Evolutionary conservation across 108 stramenopile species (phyloP).

Genomic region (Aurantiochytrium sp.): DNA sequence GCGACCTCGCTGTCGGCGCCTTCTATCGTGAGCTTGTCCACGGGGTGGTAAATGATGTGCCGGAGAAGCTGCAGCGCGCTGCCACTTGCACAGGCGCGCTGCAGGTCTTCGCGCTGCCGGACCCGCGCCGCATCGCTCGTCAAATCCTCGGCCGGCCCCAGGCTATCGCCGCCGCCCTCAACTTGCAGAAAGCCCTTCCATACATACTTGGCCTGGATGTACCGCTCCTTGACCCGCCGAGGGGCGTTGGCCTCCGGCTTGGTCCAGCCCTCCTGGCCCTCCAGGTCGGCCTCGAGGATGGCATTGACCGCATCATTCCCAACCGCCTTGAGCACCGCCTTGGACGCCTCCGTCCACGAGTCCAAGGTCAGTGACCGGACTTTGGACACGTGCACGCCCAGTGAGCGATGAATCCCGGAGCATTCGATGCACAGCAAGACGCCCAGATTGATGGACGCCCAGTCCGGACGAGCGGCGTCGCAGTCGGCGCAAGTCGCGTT

Average conservation of each 20-base stretch:
- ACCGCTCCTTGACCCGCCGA: conserved; percentile 33
- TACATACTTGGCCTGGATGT: conserved; percentile 50
- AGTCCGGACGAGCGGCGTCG: conserved; percentile 42
- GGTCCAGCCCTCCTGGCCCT: neutral
- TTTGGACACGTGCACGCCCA: conserved; percentile 58
- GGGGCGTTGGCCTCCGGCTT: conserved; percentile 25
- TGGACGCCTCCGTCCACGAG: conserved; percentile 31
- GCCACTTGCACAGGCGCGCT: neutral
- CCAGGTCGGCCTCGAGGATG: conserved; percentile 35
- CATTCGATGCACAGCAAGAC: conserved; percentile 60
- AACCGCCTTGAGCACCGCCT: conserved; percentile 28
- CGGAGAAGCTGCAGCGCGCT: neutral
- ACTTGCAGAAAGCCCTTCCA: conserved; percentile 5
- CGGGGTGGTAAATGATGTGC: neutral
- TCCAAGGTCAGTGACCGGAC: conserved; percentile 48
- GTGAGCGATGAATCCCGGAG: conserved; percentile 53
- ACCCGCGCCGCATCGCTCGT: no score
- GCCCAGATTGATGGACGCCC: conserved; percentile 55
- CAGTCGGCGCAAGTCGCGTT: conserved; percentile 59
- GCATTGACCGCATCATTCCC: conserved; percentile 44
- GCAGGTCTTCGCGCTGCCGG: neutral
- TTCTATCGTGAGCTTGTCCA: neutral
- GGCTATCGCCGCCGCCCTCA: no score
- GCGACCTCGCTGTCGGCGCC: neutral
- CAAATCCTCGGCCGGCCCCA: no score